Conservation (phyloP, 148 eudicot species). For the Fagopyrum tataricum region DNA sequence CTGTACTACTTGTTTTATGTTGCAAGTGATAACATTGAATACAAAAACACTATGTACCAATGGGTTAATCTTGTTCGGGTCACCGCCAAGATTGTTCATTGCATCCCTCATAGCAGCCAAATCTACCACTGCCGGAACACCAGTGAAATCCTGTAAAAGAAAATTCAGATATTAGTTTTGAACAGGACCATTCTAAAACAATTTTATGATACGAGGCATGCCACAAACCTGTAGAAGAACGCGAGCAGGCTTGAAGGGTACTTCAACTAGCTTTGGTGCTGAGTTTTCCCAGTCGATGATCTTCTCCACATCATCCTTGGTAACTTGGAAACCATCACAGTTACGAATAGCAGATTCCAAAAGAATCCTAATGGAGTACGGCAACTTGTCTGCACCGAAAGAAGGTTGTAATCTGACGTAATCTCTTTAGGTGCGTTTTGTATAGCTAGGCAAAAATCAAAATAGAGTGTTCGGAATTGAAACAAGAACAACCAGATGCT, state of each 20-base stretch:
- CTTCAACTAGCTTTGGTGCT: constrained; percentile 60
- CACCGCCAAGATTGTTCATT: constrained; percentile 66
- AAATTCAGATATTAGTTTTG: not conserved
- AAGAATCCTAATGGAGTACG: constrained; percentile 58
- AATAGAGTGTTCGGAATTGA: not conserved
- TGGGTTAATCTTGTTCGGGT: constrained; percentile 87
- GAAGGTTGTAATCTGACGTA: not conserved
- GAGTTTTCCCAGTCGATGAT: constrained; percentile 59
- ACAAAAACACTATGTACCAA: constrained; percentile 38
- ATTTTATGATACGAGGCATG: not conserved
- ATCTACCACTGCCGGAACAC: constrained; percentile 97
- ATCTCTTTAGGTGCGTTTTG: not conserved
- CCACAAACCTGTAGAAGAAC: constrained; percentile 47
- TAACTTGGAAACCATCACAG: constrained; percentile 61
- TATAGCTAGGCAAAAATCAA: not conserved
- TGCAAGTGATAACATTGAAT: not conserved
- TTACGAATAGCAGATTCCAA: constrained; percentile 66
- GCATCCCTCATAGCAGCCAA: constrained; percentile 96
- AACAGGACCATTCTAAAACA: constrained; percentile 2
- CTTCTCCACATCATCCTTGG: constrained; percentile 62
- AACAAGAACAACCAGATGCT: not conserved
- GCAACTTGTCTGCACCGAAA: constrained; percentile 41
- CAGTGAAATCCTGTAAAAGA: constrained; percentile 70
- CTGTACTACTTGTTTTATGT: not conserved
- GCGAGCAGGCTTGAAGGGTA: constrained; percentile 74